Percentiles rank a stretch among this genome's conserved stretches.
phyloP scores from a whole-genome alignment of 257 asterid genomes.

The Prunella vulgaris region DNA sequence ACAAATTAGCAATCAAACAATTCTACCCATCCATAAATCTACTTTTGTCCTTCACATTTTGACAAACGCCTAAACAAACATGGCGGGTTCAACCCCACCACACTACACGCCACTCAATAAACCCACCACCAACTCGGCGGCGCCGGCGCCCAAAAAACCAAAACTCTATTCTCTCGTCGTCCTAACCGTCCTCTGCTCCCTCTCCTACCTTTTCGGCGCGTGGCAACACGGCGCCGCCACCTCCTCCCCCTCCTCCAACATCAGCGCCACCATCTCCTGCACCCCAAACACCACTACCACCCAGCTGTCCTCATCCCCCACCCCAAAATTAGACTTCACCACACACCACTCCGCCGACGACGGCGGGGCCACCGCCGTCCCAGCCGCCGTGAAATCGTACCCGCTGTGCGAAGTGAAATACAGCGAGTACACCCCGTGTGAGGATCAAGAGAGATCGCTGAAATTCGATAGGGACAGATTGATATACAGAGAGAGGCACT shows the following conservation, averaged over 20 bases:
- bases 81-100: constrained; percentile 64
- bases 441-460: constrained; percentile 63
- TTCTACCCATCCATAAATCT: background rate
- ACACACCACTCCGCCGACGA: constrained; percentile 48
- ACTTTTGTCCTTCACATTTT: background rate
- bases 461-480: constrained; percentile 45
- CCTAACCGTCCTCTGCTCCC: constrained; percentile 52
- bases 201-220: constrained; percentile 58
- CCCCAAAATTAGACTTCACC: constrained; percentile 41
- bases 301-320: background rate
- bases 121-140: constrained; percentile 31
- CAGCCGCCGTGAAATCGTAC: constrained; percentile 22
- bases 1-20: too few relatives aligned
- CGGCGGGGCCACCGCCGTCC: constrained; percentile 11
- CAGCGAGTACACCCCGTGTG: constrained; percentile 86
- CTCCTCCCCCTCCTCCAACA: constrained; percentile 14
- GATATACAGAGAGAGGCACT: constrained; percentile 77
- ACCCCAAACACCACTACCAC: background rate
- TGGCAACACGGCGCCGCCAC: constrained; percentile 42
- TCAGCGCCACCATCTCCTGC: constrained; percentile 19
- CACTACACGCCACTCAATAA: constrained; percentile 63
- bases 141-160: constrained; percentile 27
- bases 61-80: background rate
- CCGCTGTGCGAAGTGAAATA: constrained; percentile 48
- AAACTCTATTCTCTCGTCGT: constrained; percentile 35